Evolutionary conservation across 2,329 filamentous ascomycete genomes (phyloP).

Genomic region (Talaromyces sp.): DNA sequence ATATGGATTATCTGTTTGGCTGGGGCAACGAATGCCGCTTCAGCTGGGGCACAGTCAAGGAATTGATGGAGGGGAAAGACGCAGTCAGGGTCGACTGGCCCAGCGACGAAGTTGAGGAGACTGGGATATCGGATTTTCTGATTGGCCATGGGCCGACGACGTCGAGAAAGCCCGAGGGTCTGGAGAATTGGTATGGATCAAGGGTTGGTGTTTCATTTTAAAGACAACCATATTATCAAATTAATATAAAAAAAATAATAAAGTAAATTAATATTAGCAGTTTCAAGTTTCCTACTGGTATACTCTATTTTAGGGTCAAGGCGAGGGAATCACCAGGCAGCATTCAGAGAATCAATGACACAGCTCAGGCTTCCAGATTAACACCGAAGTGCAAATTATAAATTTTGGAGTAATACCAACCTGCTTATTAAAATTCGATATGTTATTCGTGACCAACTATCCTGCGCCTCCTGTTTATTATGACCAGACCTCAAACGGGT

Average conservation of each 20-base stretch:
- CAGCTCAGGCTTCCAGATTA: too few species aligned
- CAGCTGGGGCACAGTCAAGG: conserved; percentile 93
- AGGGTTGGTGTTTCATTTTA: conserved; percentile 69
- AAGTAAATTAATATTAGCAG: not conserved
- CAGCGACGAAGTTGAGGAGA: conserved; percentile 63
- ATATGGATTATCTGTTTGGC: conserved; percentile 91
- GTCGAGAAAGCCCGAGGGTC: conserved; percentile 61
- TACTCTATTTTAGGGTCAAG: too few species aligned
- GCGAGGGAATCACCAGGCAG: too few species aligned
- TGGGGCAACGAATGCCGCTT: conserved; percentile 93
- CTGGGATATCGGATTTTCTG: conserved; percentile 75
- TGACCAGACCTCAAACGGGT: not conserved
- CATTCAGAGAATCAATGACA: too few species aligned
- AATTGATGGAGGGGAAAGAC: conserved; percentile 76
- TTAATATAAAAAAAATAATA: conserved; percentile 18
- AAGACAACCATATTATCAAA: conserved; percentile 16
- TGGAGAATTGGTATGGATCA: conserved; percentile 75
- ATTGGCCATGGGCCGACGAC: conserved; percentile 27
- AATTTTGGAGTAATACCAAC: not conserved
- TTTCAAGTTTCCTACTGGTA: too few species aligned
- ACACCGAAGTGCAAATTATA: too few species aligned
- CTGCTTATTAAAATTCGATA: too few species aligned
- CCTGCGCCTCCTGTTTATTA: not conserved
- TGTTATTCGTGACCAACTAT: too few species aligned
- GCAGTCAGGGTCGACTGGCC: conserved; percentile 82